Conservation (phyloP, 768 basidiomycete genomes). For the Psilocybe cubensis region DNA sequence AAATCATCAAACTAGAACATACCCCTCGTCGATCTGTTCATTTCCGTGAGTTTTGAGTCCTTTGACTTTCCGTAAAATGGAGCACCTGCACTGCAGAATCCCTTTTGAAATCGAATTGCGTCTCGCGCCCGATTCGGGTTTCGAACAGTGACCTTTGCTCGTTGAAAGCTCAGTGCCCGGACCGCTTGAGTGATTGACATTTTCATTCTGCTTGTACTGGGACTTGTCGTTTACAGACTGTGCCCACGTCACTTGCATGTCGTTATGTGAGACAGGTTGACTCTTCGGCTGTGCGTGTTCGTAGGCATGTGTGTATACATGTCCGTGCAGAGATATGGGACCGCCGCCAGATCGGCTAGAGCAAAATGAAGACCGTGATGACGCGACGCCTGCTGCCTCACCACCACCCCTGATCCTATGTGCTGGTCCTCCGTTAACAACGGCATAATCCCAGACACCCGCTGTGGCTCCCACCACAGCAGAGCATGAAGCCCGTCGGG, state of each 20-base stretch:
- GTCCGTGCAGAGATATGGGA: neutral
- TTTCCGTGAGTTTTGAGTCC: neutral
- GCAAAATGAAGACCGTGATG: neutral
- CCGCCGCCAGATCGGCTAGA: neutral
- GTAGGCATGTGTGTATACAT: neutral
- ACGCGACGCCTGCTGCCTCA: neutral
- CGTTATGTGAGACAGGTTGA: neutral
- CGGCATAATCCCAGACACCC: neutral
- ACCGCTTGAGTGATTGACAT: too few relatives aligned
- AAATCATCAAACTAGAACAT: neutral
- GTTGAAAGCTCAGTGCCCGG: neutral
- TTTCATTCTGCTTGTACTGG: too few relatives aligned
- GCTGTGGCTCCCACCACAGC: neutral
- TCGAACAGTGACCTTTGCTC: neutral
- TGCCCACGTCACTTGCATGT: neutral
- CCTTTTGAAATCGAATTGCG: neutral
- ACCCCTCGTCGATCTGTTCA: neutral
- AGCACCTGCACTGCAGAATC: neutral
- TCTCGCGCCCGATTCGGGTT: neutral
- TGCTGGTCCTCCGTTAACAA: neutral
- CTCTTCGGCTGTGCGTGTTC: neutral
- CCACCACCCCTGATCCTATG: neutral
- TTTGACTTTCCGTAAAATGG: neutral
- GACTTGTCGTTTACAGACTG: neutral
- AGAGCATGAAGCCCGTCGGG: neutral